These are phyloP conservation scores for Aspergillus bridgeri DNA, from an alignment of 495 filamentous ascomycete genomes.

Conservation along the genomic window DNA sequence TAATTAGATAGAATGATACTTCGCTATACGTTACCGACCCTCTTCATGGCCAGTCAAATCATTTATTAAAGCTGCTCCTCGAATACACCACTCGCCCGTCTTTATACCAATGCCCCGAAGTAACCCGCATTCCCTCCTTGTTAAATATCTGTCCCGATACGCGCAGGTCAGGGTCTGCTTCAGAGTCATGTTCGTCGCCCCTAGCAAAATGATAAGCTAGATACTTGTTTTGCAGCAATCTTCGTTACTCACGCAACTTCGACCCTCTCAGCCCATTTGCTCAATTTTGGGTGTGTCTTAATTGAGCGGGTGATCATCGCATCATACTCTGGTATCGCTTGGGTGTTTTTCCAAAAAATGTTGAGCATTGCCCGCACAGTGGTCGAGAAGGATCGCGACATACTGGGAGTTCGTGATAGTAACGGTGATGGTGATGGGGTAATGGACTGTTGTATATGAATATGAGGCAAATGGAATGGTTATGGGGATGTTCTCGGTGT, in stretches of 20 bases:
- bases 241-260: constrained; percentile 9
- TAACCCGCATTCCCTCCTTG: constrained; percentile 8
- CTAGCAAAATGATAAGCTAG: constrained; percentile 4
- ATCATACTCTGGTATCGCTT: constrained; percentile 7
- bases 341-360: constrained; percentile 8
- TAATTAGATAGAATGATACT: constrained; percentile 3
- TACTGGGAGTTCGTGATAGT: constrained; percentile 6
- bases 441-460: too few species aligned
- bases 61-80: constrained; percentile 5
- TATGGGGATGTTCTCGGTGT: constrained; percentile 4
- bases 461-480: constrained; percentile 6
- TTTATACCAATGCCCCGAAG: constrained; percentile 7
- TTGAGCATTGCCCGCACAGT: constrained; percentile 5
- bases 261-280: background rate
- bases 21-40: background rate
- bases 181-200: constrained; percentile 6
- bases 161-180: constrained; percentile 6
- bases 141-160: constrained; percentile 7
- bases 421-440: constrained; percentile 2
- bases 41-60: constrained; percentile 3
- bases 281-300: constrained; percentile 6
- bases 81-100: constrained; percentile 6
- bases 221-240: constrained; percentile 4
- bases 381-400: constrained; percentile 9
- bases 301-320: constrained; percentile 5